Base-by-base conservation (phyloP, 495 filamentous ascomycete genomes). In the Lasiosphaeriaceae sp. region DNA sequence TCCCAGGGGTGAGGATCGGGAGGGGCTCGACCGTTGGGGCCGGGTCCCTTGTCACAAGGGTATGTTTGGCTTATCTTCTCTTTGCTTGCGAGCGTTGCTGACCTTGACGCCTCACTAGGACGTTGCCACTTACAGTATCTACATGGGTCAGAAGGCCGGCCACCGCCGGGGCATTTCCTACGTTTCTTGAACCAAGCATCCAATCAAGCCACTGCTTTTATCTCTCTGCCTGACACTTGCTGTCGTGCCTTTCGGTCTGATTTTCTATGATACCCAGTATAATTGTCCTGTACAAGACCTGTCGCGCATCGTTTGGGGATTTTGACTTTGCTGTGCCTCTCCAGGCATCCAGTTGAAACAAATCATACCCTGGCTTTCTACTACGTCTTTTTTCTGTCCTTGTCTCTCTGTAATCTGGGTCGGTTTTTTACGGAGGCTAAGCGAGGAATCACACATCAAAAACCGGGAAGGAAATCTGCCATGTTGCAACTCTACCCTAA, bases 1-100 rank as follows among this genome's bases (percentile, higher is more conserved):
- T 92, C 59, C 87, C 89, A 1, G 92, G 92, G 2, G 83, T 94
- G 35, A 88, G 74, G 44, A 88, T 96, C 59, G 90, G 90, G 6
- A 86, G 81, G 59, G 93, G 92, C 3, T 81, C 80, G 17, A 88
- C 87, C 0, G 80, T 96, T 52, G 92, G 90, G 11, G 90, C 93
- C 14, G 92, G 90, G 1, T 90, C 88, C 63, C 85, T 96, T 45
- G 92, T 96, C 14, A 93, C 90, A 0, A 93, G 86, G 79, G 90
- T 93, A 77, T 58, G 79, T 51, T 21, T 22, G 21, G 7, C n/a
- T 11, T 9, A 16, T 2, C 22, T 62, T 22, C 31, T 8, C 16
- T 39, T 50, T 5, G n/a, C 39, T 11, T 46, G 14, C 20, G 9
- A n/a, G 20, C 11, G 19, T 16, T 54, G 20, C 46, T 47, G 44